Conservation (phyloP, 345 rosid genomes). For the Trapa bicornis region DNA sequence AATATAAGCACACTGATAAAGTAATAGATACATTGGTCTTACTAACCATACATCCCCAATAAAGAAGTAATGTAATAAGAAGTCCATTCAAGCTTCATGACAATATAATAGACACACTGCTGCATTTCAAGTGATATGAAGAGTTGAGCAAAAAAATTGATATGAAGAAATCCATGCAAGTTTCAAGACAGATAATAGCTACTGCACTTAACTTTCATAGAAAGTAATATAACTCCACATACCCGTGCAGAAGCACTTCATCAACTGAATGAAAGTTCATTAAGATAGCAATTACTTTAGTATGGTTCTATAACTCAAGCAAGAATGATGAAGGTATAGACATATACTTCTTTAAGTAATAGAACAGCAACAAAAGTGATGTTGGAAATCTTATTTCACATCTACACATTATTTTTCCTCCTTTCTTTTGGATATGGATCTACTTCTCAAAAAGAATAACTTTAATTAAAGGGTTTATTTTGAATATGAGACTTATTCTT, state of each 20-base stretch:
- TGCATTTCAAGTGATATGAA: no score
- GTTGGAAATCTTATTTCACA: background rate
- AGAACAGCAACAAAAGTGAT: background rate
- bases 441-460: no score
- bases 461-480: no score
- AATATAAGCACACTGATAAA: background rate
- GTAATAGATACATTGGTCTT: background rate
- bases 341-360: background rate
- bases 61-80: background rate
- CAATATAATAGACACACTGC: no score
- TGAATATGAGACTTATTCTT: slow-evolving; percentile 14
- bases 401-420: background rate
- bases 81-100: no score
- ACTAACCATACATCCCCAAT: background rate
- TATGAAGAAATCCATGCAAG: background rate
- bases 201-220: background rate
- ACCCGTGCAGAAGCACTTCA: background rate
- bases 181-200: background rate
- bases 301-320: background rate
- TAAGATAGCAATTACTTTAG: background rate
- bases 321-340: no score
- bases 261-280: background rate
- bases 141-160: no score
- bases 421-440: background rate
- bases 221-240: no score